These are phyloP conservation scores for Desmodesmus armatus DNA, from an alignment of 139 green algal genomes.

Conservation along the genomic window DNA sequence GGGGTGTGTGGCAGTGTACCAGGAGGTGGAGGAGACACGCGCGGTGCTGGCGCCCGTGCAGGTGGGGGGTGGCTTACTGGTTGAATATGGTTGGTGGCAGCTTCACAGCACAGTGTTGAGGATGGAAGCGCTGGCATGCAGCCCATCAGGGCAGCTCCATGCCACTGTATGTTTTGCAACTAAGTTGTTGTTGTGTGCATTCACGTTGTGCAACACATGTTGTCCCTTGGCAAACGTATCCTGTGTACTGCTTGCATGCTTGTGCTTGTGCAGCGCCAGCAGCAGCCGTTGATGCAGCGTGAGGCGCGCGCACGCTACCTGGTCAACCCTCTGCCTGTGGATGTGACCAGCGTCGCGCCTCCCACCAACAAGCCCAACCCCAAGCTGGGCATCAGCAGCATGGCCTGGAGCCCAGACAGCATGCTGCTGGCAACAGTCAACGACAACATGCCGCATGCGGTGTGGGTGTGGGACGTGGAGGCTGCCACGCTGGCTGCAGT, in stretches of 20 bases:
- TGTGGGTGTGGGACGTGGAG: conserved; percentile 88
- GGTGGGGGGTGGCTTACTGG: no score
- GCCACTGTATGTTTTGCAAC: background rate
- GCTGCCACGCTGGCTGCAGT: conserved; percentile 72
- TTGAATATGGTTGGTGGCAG: no score
- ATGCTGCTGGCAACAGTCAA: conserved; percentile 79
- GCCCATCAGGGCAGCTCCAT: background rate
- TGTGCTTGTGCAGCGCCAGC: background rate
- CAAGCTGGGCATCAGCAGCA: conserved; percentile 70
- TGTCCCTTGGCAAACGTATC: no score
- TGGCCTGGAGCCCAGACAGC: conserved; percentile 75
- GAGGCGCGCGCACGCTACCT: conserved; percentile 64
- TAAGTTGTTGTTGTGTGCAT: background rate
- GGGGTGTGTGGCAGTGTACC: conserved; percentile 80
- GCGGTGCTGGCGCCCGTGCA: conserved; percentile 43
- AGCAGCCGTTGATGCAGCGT: background rate
- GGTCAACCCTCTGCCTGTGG: conserved; percentile 66
- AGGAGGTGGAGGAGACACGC: conserved; percentile 63
- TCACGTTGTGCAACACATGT: background rate
- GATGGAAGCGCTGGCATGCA: background rate
- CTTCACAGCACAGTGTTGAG: no score
- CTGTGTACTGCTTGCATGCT: no score
- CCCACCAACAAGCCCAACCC: conserved; percentile 72
- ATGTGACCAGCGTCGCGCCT: conserved; percentile 53
- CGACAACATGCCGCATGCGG: conserved; percentile 72